Conservation (phyloP, 371 early-diverging fungal species). For the Umbelopsis sp. region DNA sequence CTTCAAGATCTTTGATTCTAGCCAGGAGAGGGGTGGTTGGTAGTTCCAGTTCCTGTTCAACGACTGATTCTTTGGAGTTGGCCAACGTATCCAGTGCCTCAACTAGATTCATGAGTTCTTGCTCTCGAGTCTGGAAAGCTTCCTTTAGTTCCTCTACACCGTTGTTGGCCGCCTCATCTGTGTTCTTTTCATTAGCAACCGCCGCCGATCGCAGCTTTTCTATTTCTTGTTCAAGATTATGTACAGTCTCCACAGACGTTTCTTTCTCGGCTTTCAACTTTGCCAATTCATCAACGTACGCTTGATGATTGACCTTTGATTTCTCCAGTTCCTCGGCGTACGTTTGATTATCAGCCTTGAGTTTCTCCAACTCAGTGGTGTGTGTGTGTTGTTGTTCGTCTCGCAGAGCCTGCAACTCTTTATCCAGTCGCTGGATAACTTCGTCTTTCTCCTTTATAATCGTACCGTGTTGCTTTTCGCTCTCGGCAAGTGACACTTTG, state of each 20-base stretch:
- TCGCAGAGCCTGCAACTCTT: neutral
- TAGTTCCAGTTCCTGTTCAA: neutral
- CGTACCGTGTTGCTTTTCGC: constrained; percentile 23
- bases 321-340: neutral
- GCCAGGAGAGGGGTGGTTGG: neutral
- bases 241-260: neutral
- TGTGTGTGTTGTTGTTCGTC: neutral
- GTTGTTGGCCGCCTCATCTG: neutral
- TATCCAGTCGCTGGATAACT: neutral
- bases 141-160: constrained; percentile 2
- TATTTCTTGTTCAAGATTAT: neutral
- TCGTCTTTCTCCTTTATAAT: neutral
- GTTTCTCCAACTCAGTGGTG: neutral
- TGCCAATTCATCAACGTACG: neutral
- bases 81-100: constrained; percentile 13
- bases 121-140: neutral
- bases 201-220: constrained; percentile 9
- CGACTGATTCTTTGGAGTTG: neutral
- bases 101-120: constrained; percentile 8
- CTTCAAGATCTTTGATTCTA: constrained; percentile 26
- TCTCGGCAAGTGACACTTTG: constrained; percentile 18
- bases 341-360: neutral
- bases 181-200: neutral
- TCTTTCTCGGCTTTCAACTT: constrained; percentile 5
- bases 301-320: neutral